These are phyloP conservation scores for Tylopilus felleus DNA, from an alignment of 768 basidiomycete species.

Conservation along the genomic window DNA sequence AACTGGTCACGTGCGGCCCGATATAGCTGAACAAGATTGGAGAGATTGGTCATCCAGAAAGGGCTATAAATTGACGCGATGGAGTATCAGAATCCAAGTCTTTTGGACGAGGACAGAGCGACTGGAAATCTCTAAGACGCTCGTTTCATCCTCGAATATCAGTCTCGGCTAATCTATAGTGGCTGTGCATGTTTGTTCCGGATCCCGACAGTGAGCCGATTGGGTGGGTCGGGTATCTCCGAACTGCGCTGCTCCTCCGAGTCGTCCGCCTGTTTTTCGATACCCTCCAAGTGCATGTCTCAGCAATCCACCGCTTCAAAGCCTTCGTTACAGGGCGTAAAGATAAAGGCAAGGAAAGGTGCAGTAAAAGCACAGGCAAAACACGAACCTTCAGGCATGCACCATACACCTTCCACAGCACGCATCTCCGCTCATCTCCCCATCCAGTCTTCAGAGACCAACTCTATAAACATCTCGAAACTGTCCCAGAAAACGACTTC, in stretches of 20 bases:
- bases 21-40: constrained; percentile 6
- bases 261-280: background rate
- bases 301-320: constrained; percentile 78
- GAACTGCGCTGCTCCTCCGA: background rate
- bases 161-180: background rate
- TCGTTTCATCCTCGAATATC: background rate
- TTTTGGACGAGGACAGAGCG: background rate
- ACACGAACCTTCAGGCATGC: constrained; percentile 78
- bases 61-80: background rate
- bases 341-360: constrained; percentile 91
- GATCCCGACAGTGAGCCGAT: background rate
- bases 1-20: constrained; percentile 23
- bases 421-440: constrained; percentile 10
- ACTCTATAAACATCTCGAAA: constrained; percentile 87
- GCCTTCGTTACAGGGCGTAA: constrained; percentile 90
- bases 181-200: background rate
- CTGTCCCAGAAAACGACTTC: constrained; percentile 75
- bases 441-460: constrained; percentile 85
- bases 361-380: constrained; percentile 90
- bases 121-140: background rate
- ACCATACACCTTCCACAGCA: background rate
- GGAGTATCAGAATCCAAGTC: background rate
- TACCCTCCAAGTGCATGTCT: constrained; percentile 74
- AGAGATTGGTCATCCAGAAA: background rate
- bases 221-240: background rate